These are phyloP conservation scores for Suillus clintonianus DNA, from an alignment of 768 basidiomycete species.

Conservation along the genomic window DNA sequence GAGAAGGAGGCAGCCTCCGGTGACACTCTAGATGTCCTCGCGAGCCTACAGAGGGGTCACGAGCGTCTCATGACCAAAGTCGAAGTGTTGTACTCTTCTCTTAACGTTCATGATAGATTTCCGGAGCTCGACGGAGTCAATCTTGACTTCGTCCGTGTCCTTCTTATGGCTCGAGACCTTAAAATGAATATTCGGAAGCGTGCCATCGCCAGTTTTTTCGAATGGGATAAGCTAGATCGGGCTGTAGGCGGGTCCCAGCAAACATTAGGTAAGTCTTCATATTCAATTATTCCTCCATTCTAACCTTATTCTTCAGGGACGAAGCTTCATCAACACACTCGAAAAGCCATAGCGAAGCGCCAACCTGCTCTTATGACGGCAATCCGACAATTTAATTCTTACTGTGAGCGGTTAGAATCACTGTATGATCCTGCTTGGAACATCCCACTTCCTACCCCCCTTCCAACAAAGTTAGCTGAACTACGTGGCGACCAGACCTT, in stretches of 20 bases:
- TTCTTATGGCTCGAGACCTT: conserved; percentile 26
- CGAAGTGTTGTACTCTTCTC: conserved; percentile 8
- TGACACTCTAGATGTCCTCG: conserved; percentile 14
- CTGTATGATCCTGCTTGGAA: conserved; percentile 22
- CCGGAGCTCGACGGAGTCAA: conserved; percentile 33
- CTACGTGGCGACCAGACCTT: conserved; percentile 21
- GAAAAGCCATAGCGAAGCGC: conserved; percentile 29
- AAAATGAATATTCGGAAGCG: conserved; percentile 30
- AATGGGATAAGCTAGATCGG: conserved; percentile 27
- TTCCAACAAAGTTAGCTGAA: conserved; percentile 29
- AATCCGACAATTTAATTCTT: conserved; percentile 29
- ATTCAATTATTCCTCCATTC: background rate
- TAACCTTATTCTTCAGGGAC: conserved; percentile 18
- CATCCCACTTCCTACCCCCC: conserved; percentile 34
- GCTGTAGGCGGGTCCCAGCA: conserved; percentile 20
- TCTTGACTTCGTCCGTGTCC: conserved; percentile 29
- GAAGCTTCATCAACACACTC: conserved; percentile 32
- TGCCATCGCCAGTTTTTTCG: conserved; percentile 26
- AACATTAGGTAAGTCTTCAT: conserved; percentile 24
- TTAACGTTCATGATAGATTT: conserved; percentile 34
- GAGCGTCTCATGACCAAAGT: conserved; percentile 1
- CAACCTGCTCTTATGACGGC: conserved; percentile 25
- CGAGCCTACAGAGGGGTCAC: conserved; percentile 15
- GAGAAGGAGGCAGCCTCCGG: background rate
- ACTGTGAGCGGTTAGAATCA: conserved; percentile 21